Evolutionary conservation across 129 eudicot species (phyloP).

Genomic region (Saussurea involucrata): DNA sequence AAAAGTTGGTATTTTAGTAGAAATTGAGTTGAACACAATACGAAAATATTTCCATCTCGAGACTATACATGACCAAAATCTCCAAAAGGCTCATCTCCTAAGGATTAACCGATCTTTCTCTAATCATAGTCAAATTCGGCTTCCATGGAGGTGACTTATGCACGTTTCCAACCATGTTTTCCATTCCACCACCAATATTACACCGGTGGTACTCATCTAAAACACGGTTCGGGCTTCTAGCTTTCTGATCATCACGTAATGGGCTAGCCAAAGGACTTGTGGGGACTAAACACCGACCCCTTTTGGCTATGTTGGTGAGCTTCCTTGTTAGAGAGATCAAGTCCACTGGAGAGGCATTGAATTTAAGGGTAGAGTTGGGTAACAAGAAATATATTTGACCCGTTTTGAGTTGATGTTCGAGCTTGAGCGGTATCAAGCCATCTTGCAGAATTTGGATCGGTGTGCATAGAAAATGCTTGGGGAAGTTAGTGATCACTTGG

Average conservation of each 20-base stretch:
- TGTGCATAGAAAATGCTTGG: constrained; percentile 51
- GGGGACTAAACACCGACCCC: neutral
- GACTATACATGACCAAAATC: neutral
- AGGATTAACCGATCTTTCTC: constrained; percentile 39
- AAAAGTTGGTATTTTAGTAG: too few relatives aligned
- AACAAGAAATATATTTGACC: constrained; percentile 54
- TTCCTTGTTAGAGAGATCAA: constrained; percentile 42
- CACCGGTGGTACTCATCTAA: neutral
- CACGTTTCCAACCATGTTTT: neutral
- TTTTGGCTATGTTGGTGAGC: constrained; percentile 45
- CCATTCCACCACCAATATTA: neutral
- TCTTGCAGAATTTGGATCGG: constrained; percentile 42
- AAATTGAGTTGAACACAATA: neutral
- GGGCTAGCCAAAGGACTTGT: constrained; percentile 21
- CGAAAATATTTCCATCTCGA: neutral
- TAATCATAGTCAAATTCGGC: constrained; percentile 53
- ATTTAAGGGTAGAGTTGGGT: constrained; percentile 42
- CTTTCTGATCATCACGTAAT: neutral
- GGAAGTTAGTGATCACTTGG: constrained; percentile 38
- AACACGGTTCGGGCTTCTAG: neutral
- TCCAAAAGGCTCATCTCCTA: neutral
- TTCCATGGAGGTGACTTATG: constrained; percentile 42
- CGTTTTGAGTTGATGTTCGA: constrained; percentile 29
- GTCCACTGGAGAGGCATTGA: constrained; percentile 41
- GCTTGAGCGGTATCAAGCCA: constrained; percentile 36